Evolutionary conservation across 768 basidiomycete genomes (phyloP).

Genomic region (Cystofilobasidium macerans): DNA sequence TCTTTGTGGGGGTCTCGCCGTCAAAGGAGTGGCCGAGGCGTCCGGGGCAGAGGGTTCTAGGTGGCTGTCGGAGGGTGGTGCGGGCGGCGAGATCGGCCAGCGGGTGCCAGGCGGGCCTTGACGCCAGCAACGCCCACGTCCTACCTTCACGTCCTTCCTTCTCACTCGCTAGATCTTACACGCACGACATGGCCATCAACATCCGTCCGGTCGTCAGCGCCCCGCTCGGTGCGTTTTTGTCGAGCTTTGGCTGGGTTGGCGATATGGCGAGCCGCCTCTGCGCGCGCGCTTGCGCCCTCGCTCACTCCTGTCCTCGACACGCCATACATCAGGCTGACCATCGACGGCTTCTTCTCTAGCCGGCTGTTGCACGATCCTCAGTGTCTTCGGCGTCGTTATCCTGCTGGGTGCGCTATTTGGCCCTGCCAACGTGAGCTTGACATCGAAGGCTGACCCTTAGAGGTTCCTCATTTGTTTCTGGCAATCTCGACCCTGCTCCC

Average conservation of each 20-base stretch:
- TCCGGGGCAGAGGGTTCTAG: too few species aligned
- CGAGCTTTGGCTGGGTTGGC: background rate
- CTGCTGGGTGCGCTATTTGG: slow-evolving; percentile 12
- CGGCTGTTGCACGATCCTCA: slow-evolving; percentile 25
- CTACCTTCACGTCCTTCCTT: too few species aligned
- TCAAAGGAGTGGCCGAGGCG: too few species aligned
- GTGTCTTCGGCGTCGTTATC: slow-evolving; percentile 24
- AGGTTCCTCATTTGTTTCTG: too few species aligned
- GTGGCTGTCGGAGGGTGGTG: too few species aligned
- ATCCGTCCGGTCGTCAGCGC: slow-evolving; percentile 20
- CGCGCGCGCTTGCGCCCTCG: background rate
- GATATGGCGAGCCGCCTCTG: background rate
- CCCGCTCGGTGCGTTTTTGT: slow-evolving; percentile 16
- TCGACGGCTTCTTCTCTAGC: background rate
- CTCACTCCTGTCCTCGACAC: background rate
- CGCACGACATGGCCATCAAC: background rate
- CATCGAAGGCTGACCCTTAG: background rate
- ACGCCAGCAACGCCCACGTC: too few species aligned
- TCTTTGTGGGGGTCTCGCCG: too few species aligned
- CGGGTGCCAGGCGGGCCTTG: too few species aligned
- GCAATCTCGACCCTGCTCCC: too few species aligned
- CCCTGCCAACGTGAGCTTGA: background rate
- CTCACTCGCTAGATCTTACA: too few species aligned
- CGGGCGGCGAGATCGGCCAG: too few species aligned
- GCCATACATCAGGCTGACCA: background rate